These are phyloP conservation scores for Saturnispora dispora DNA, from an alignment of 805 yeast genomes.

Conservation along the genomic window DNA sequence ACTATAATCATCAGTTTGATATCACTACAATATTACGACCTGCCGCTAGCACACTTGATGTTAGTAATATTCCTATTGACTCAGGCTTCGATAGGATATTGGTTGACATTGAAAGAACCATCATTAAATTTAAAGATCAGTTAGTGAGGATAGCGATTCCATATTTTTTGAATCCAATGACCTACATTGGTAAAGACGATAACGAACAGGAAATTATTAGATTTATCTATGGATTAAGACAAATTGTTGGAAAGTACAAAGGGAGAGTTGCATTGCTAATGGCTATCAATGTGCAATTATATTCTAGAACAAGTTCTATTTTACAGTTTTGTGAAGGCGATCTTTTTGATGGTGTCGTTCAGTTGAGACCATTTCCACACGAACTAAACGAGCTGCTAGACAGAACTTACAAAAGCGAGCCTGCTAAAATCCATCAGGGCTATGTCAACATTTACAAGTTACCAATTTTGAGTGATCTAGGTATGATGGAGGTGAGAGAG, in stretches of 20 bases:
- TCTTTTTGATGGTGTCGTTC: slow-evolving; percentile 58
- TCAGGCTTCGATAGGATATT: slow-evolving; percentile 21
- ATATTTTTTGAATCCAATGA: slow-evolving; percentile 67
- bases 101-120: slow-evolving; percentile 33
- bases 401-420: slow-evolving; percentile 59
- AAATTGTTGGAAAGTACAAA: slow-evolving; percentile 39
- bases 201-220: slow-evolving; percentile 40
- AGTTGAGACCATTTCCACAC: slow-evolving; percentile 75
- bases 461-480: slow-evolving; percentile 65
- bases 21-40: slow-evolving; percentile 65
- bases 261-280: slow-evolving; percentile 36
- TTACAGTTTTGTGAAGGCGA: slow-evolving; percentile 43
- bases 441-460: slow-evolving; percentile 65
- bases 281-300: slow-evolving; percentile 58
- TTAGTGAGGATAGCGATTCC: slow-evolving; percentile 66
- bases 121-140: slow-evolving; percentile 36
- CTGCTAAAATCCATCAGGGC: slow-evolving; percentile 77
- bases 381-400: slow-evolving; percentile 59
- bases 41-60: slow-evolving; percentile 52
- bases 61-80: slow-evolving; percentile 42
- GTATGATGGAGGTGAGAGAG: slow-evolving; percentile 64
- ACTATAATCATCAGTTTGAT: slow-evolving; percentile 63
- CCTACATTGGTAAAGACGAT: slow-evolving; percentile 31
- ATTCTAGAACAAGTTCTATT: slow-evolving; percentile 43
- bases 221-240: slow-evolving; percentile 50